These are phyloP conservation scores for Botrytis pseudocinerea DNA, from an alignment of 2,329 filamentous ascomycete genomes.

Conservation along the genomic window DNA sequence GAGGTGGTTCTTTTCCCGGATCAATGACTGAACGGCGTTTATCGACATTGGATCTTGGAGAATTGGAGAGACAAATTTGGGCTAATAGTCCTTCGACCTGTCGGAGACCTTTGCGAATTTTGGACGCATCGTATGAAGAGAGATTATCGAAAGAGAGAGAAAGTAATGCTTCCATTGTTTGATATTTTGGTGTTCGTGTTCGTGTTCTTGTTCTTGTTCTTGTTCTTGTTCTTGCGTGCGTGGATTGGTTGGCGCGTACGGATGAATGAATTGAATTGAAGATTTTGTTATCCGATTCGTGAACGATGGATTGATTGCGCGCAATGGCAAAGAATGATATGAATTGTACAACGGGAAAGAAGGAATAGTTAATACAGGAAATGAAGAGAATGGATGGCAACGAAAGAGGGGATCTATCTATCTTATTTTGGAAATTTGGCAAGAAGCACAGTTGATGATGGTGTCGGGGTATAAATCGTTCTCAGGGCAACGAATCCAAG, in stretches of 20 bases:
- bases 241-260: not conserved
- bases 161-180: conserved; percentile 81
- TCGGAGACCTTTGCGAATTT: conserved; percentile 89
- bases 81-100: conserved; percentile 93
- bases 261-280: conserved; percentile 9
- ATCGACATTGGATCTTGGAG: conserved; percentile 32
- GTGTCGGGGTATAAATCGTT: not conserved
- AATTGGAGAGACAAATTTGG: conserved; percentile 80
- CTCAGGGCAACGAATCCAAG: conserved; percentile 13
- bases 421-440: not conserved
- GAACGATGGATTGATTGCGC: conserved; percentile 16
- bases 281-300: conserved; percentile 9
- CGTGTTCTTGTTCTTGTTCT: not conserved
- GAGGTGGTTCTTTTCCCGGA: conserved; percentile 42
- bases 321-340: conserved; percentile 22
- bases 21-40: conserved; percentile 41
- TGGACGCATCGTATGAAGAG: conserved; percentile 83
- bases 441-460: conserved; percentile 2
- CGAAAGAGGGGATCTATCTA: not conserved
- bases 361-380: conserved; percentile 30
- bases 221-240: not conserved
- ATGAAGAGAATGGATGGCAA: conserved; percentile 27
- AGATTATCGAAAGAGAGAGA: conserved; percentile 85
- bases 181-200: conserved; percentile 21
- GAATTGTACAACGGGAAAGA: conserved; percentile 9